Percentiles rank a stretch among this genome's conserved stretches.
phyloP scores from a whole-genome alignment of 768 basidiomycete species.

The Hygrophorus pudorinus region DNA sequence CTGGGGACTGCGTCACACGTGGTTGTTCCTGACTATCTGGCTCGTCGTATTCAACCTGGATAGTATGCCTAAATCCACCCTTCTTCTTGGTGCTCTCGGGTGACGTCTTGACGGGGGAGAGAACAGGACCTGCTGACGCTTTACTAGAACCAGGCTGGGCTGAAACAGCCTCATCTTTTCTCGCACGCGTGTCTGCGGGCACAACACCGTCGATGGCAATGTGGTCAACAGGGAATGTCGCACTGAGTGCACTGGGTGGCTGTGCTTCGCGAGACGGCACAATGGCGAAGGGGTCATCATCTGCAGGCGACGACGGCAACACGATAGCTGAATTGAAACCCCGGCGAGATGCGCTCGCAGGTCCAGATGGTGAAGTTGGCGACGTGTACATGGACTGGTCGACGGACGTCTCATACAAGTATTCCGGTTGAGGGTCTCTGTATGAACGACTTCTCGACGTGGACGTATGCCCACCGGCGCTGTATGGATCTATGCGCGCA shows the following conservation, averaged over 20 bases:
- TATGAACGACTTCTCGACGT: conserved; percentile 12
- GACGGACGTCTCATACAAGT: conserved; percentile 62
- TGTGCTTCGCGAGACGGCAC: conserved; percentile 10
- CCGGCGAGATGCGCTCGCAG: conserved; percentile 19
- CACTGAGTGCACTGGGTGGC: conserved; percentile 8
- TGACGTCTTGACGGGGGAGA: conserved; percentile 1
- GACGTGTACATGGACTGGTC: conserved; percentile 38
- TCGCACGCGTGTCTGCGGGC: conserved; percentile 4
- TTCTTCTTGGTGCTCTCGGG: conserved; percentile 2
- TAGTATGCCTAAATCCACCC: conserved; percentile 68
- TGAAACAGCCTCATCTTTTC: conserved; percentile 7
- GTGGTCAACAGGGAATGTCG: conserved; percentile 14
- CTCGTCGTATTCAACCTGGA: conserved; percentile 92
- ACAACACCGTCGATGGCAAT: conserved; percentile 6
- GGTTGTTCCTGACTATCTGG: conserved; percentile 22
- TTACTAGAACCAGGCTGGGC: neutral
- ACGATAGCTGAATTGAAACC: conserved; percentile 16
- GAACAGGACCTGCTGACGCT: neutral
- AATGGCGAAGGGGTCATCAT: conserved; percentile 70
- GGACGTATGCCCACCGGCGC: conserved; percentile 20
- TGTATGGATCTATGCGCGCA: conserved; percentile 40
- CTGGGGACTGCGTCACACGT: neutral
- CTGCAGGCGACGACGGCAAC: conserved; percentile 10
- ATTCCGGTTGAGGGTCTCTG: conserved; percentile 45
- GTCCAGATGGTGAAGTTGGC: conserved; percentile 6